phyloP scores from a whole-genome alignment of 805 yeast genomes.

The Kodamaea neixiangensis region DNA sequence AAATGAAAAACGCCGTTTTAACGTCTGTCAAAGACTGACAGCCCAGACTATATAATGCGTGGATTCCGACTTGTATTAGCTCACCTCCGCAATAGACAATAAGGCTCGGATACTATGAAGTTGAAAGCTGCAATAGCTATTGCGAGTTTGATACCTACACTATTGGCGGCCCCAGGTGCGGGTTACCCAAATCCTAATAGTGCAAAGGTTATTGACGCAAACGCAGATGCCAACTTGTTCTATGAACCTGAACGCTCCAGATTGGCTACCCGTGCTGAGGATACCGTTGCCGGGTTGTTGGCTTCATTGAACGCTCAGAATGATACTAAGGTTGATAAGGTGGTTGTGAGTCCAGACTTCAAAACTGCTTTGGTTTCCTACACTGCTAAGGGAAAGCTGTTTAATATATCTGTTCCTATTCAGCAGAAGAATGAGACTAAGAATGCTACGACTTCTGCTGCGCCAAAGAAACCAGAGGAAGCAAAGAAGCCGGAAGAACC shows the following conservation, averaged over 20 bases:
- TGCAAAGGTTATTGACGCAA: not conserved
- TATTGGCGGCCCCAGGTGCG: constrained; percentile 1
- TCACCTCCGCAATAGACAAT: not conserved
- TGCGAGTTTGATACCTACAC: not conserved
- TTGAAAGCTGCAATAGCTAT: constrained; percentile 1
- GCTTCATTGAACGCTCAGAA: not conserved
- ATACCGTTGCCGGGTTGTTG: not conserved
- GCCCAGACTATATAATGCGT: not conserved
- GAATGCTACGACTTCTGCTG: not conserved
- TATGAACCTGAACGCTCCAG: not conserved
- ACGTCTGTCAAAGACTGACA: not conserved
- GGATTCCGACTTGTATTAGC: not conserved
- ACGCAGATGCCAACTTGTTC: not conserved
- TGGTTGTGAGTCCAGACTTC: not conserved
- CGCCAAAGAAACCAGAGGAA: no score
- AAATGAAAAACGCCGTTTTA: not conserved
- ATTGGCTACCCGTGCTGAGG: not conserved
- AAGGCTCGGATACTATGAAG: not conserved
- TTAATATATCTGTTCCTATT: not conserved
- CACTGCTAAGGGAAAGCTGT: not conserved
- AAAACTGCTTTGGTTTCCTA: not conserved
- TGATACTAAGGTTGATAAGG: not conserved
- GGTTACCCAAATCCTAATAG: not conserved
- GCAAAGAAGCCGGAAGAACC: not conserved
- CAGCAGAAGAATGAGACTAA: not conserved